Evolutionary conservation across 768 basidiomycete genomes (phyloP).

Genomic region (Mycena galopus): DNA sequence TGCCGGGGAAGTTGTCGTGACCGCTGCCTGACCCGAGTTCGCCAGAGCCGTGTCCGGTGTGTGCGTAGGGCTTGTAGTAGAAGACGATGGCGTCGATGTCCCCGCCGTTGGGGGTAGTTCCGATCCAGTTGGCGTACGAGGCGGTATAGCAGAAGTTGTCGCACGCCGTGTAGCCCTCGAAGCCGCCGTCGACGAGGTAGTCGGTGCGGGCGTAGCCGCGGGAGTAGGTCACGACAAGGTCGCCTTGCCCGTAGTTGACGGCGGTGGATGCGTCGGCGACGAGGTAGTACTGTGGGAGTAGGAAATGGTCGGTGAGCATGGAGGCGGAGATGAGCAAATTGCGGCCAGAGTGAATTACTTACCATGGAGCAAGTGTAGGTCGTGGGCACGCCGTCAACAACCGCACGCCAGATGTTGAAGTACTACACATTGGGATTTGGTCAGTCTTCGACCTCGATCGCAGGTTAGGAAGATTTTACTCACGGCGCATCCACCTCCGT

Average conservation of each 20-base stretch:
- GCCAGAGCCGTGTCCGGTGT: slow-evolving; percentile 53
- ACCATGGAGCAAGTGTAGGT: slow-evolving; percentile 66
- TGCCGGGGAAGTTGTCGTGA: slow-evolving; percentile 53
- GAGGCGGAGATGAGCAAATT: not conserved
- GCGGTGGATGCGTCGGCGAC: slow-evolving; percentile 59
- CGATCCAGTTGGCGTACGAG: slow-evolving; percentile 55
- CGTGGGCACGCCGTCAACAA: slow-evolving; percentile 59
- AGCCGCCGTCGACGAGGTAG: slow-evolving; percentile 56
- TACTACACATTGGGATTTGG: too few relatives aligned
- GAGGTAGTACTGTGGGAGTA: slow-evolving; percentile 55
- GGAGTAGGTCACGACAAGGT: slow-evolving; percentile 60
- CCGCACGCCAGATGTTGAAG: slow-evolving; percentile 68
- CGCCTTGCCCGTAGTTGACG: slow-evolving; percentile 60
- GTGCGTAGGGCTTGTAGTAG: slow-evolving; percentile 56
- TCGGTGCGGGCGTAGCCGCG: slow-evolving; percentile 60
- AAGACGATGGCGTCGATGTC: slow-evolving; percentile 59
- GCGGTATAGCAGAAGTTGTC: slow-evolving; percentile 56
- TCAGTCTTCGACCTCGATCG: too few relatives aligned
- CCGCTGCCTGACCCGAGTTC: slow-evolving; percentile 61
- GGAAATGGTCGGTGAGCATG: too few relatives aligned
- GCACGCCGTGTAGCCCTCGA: slow-evolving; percentile 57
- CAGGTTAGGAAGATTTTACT: too few relatives aligned
- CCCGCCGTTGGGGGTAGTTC: slow-evolving; percentile 52
- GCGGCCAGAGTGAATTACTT: slow-evolving; percentile 29
- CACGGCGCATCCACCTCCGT: slow-evolving; percentile 60